phyloP scores from a whole-genome alignment of 2,329 filamentous ascomycete genomes.

The Thelonectria discophora region DNA sequence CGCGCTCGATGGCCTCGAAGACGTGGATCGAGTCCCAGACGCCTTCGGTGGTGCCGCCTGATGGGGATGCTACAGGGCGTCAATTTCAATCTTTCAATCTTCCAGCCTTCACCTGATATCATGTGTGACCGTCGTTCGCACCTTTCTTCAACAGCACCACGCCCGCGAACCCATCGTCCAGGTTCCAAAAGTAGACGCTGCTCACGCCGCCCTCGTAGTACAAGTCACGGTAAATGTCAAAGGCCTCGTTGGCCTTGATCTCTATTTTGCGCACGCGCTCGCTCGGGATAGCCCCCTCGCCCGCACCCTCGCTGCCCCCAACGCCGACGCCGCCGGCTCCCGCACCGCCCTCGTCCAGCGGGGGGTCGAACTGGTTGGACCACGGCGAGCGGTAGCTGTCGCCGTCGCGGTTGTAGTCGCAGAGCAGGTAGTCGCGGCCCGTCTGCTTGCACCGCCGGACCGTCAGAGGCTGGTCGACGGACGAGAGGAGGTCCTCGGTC shows the following conservation, averaged over 20 bases:
- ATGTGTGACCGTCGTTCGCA: too few relatives aligned
- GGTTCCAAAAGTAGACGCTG: conserved; percentile 97
- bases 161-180: conserved; percentile 97
- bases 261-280: conserved; percentile 95
- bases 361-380: conserved; percentile 98
- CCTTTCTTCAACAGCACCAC: conserved; percentile 96
- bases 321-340: conserved; percentile 62
- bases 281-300: conserved; percentile 86
- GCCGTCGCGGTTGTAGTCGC: conserved; percentile 99
- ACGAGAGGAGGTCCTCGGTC: conserved; percentile 96
- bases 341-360: conserved; percentile 72
- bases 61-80: conserved; percentile 66
- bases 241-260: conserved; percentile 91
- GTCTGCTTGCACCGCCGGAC: conserved; percentile 87
- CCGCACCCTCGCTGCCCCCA: conserved; percentile 66
- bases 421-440: conserved; percentile 94
- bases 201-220: conserved; percentile 97
- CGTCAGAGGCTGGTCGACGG: conserved; percentile 93
- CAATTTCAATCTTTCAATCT: conserved; percentile 23
- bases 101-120: too few relatives aligned
- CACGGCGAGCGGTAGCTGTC: conserved; percentile 98
- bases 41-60: conserved; percentile 73
- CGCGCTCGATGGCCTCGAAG: conserved; percentile 94
- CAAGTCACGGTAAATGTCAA: conserved; percentile 95
- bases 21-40: conserved; percentile 99